Evolutionary conservation across 768 basidiomycete species (phyloP).

Genomic region (Tulasnella sp.): DNA sequence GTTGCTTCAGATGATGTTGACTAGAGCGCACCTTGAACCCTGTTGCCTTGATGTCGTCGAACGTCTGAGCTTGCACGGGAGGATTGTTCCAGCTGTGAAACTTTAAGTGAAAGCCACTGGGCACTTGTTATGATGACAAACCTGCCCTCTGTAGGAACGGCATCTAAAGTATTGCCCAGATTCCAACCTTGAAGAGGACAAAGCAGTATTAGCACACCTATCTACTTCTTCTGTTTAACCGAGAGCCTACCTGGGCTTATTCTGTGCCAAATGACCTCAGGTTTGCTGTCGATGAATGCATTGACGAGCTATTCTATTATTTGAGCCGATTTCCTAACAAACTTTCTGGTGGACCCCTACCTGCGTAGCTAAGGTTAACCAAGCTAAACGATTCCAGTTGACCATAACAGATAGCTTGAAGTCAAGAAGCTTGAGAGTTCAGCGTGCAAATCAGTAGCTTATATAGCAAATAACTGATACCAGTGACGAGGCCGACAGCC

Average conservation of each 20-base stretch:
- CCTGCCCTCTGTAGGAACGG: constrained; percentile 1
- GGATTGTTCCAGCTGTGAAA: background rate
- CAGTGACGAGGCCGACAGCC: no score
- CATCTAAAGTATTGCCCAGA: constrained; percentile 2
- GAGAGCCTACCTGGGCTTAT: background rate
- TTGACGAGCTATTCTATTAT: no score
- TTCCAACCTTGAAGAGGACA: no score
- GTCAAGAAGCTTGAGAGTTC: no score
- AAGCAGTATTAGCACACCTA: background rate
- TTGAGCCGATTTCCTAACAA: no score
- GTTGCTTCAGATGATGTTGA: background rate
- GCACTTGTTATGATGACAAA: background rate
- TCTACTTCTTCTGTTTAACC: no score
- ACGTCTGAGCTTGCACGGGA: background rate
- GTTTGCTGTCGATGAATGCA: background rate
- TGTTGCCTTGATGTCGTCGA: background rate
- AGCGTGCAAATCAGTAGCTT: no score
- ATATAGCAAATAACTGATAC: no score
- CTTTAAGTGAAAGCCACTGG: background rate
- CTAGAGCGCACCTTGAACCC: background rate
- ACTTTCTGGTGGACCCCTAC: no score
- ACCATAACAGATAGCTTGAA: no score
- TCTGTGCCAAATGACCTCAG: background rate
- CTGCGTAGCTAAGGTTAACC: no score
- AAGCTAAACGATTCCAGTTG: no score